phyloP scores from a whole-genome alignment of 371 early-diverging fungal species.

The Lichtheimia ramosa region DNA sequence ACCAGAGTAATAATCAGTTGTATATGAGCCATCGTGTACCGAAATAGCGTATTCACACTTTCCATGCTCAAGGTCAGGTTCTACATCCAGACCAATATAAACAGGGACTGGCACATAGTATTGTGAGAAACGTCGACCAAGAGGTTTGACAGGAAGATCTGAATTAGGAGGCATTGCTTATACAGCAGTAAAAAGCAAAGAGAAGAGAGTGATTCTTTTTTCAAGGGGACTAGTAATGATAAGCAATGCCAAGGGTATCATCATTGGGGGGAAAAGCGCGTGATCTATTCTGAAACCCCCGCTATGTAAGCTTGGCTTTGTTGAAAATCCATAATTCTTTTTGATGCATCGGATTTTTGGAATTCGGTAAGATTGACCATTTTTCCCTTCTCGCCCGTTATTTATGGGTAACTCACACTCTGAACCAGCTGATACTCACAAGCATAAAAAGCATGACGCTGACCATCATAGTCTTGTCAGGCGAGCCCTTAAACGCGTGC shows the following conservation, averaged over 20 bases:
- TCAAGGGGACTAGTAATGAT: not conserved
- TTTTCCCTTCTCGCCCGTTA: too few species aligned
- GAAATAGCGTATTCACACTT: slow-evolving; percentile 43
- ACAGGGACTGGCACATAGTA: slow-evolving; percentile 47
- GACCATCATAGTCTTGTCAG: too few species aligned
- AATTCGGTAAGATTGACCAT: too few species aligned
- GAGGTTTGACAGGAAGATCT: slow-evolving; percentile 27
- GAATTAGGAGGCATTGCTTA: slow-evolving; percentile 35
- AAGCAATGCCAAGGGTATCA: too few species aligned
- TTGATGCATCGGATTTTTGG: too few species aligned
- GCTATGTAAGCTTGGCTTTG: too few species aligned
- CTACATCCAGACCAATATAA: slow-evolving; percentile 65
- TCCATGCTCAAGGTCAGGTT: slow-evolving; percentile 29
- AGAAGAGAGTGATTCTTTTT: not conserved
- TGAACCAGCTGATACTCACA: too few species aligned
- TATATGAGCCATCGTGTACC: slow-evolving; percentile 63
- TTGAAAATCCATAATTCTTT: too few species aligned
- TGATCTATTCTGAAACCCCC: too few species aligned
- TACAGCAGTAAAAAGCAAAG: not conserved
- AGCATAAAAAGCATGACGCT: too few species aligned
- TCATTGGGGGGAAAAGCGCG: not conserved
- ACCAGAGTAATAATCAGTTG: slow-evolving; percentile 51
- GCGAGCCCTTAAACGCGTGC: too few species aligned
- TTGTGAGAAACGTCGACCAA: slow-evolving; percentile 34
- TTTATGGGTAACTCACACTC: too few species aligned